Percentiles rank a stretch among this genome's conserved stretches.
Conservation (phyloP, 2,329 filamentous ascomycete species). For the Pseudogymnoascus verrucosus region DNA sequence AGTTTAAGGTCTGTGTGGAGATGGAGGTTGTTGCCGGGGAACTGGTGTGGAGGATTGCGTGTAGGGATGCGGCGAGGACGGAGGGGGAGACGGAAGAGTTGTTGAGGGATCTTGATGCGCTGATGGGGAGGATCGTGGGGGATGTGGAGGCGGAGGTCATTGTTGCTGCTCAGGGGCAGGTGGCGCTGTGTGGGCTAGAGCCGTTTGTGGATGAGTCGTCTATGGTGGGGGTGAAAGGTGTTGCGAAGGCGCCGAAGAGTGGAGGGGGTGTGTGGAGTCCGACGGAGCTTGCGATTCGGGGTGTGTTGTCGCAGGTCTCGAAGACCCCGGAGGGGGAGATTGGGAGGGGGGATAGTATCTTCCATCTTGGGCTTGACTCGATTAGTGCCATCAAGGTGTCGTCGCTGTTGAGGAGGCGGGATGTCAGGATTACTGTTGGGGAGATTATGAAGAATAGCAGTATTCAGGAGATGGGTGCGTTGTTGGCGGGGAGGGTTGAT, state of each 20-base stretch:
- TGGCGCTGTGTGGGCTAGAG: conserved; percentile 60
- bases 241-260: background rate
- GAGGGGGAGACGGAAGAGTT: conserved; percentile 40
- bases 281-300: conserved; percentile 33
- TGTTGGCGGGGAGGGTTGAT: background rate
- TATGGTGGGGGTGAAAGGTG: background rate
- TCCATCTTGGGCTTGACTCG: conserved; percentile 78
- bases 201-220: conserved; percentile 27
- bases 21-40: conserved; percentile 53
- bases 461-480: conserved; percentile 31
- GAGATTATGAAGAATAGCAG: conserved; percentile 59
- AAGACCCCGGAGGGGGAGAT: conserved; percentile 50
- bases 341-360: conserved; percentile 52
- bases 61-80: conserved; percentile 49
- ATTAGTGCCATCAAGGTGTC: conserved; percentile 81
- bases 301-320: conserved; percentile 47
- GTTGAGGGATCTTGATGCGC: conserved; percentile 49
- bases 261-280: conserved; percentile 28
- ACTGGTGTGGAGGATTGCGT: conserved; percentile 65
- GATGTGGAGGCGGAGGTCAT: conserved; percentile 44
- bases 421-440: conserved; percentile 55
- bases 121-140: conserved; percentile 49
- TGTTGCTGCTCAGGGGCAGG: conserved; percentile 39
- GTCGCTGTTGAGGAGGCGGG: conserved; percentile 55
- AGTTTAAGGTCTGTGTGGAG: conserved; percentile 77